phyloP scores from a whole-genome alignment of 345 rosid species.

The Gossypium mustelinum region DNA sequence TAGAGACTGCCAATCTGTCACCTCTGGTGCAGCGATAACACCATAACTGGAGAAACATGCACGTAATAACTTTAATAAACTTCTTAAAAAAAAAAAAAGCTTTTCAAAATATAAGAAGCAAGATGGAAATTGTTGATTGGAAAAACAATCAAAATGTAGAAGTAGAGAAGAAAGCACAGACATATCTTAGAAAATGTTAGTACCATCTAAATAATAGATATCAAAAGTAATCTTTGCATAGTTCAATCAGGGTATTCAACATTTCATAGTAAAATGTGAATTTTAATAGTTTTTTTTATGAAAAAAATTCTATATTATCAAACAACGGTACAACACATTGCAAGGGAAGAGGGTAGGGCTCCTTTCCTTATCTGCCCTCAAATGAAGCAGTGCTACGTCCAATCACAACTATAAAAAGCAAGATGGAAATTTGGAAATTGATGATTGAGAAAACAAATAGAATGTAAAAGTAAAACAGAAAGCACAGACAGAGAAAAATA shows the following conservation, averaged over 20 bases:
- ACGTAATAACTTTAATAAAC: neutral
- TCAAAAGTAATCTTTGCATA: neutral
- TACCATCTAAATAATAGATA: neutral
- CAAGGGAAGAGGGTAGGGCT: neutral
- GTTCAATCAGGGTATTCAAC: neutral
- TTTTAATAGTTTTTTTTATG: neutral
- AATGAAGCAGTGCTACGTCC: neutral
- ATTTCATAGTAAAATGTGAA: neutral
- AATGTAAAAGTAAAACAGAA: neutral
- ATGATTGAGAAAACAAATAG: neutral
- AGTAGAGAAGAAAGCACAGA: neutral
- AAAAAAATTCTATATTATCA: neutral
- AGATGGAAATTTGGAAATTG: neutral
- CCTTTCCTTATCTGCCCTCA: neutral
- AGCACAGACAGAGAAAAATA: neutral
- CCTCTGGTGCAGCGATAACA: slow-evolving; percentile 86
- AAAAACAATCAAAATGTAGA: neutral
- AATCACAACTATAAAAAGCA: neutral
- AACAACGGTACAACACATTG: neutral
- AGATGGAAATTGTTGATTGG: neutral
- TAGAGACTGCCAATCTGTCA: slow-evolving; percentile 73
- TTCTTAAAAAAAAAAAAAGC: neutral
- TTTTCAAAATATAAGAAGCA: neutral
- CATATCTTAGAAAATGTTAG: neutral
- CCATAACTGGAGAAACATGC: slow-evolving; percentile 51